Conservation (phyloP, 257 asterid genomes). For the Scutellaria galericulata region DNA sequence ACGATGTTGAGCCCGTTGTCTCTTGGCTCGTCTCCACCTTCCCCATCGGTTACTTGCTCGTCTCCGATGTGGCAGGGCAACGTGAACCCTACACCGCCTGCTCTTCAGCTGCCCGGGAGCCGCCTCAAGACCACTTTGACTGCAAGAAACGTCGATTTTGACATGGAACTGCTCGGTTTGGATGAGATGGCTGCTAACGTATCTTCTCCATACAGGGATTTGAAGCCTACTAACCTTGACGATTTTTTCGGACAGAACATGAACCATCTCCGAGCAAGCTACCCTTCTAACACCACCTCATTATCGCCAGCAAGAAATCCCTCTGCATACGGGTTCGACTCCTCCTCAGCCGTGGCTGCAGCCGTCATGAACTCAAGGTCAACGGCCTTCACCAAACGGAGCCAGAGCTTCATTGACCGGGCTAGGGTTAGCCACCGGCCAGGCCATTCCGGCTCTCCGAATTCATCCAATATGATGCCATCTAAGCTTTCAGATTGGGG, state of each 20-base stretch:
- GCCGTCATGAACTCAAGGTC: constrained; percentile 85
- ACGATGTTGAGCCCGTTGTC: constrained; percentile 56
- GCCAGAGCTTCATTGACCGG: constrained; percentile 87
- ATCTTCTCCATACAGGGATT: constrained; percentile 57
- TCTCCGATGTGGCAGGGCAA: constrained; percentile 61
- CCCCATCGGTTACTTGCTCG: constrained; percentile 49
- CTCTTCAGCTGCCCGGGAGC: constrained; percentile 75
- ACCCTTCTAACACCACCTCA: constrained; percentile 53
- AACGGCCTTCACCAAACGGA: constrained; percentile 64
- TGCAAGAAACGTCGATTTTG: constrained; percentile 65
- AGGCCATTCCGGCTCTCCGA: constrained; percentile 31
- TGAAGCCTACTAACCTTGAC: constrained; percentile 75
- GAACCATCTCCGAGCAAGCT: constrained; percentile 67
- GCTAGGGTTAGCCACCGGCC: constrained; percentile 40
- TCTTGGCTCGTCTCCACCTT: constrained; percentile 64
- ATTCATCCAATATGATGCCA: constrained; percentile 42
- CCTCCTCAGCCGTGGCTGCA: constrained; percentile 81
- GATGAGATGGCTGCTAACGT: constrained; percentile 55
- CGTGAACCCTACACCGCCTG: constrained; percentile 60
- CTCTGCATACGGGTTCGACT: constrained; percentile 58
- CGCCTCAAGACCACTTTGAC: constrained; percentile 61
- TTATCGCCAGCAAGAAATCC: constrained; percentile 50
- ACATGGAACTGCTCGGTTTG: constrained; percentile 34
- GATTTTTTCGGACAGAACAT: constrained; percentile 66
- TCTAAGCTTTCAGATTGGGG: constrained; percentile 69